phyloP scores from a whole-genome alignment of 2,329 filamentous ascomycete species.

The Acrocalymma vagum region DNA sequence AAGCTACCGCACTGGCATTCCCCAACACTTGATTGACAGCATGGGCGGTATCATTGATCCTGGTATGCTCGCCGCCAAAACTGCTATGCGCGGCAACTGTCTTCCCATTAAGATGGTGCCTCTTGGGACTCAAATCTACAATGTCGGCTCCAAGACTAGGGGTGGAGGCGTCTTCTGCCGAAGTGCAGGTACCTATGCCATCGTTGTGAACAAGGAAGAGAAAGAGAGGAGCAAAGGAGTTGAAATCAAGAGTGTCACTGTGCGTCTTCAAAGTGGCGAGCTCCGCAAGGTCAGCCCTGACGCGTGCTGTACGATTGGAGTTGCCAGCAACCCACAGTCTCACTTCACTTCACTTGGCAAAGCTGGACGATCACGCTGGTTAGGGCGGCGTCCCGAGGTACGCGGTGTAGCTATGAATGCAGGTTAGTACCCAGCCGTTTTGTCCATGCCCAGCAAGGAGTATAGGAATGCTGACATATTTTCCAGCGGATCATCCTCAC shows the following conservation, averaged over 20 bases:
- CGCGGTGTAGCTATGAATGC: slow-evolving; percentile 99
- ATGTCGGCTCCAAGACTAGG: slow-evolving; percentile 77
- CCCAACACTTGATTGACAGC: slow-evolving; percentile 81
- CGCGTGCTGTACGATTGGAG: slow-evolving; percentile 92
- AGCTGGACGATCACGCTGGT: slow-evolving; percentile 90
- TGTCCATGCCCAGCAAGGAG: neutral
- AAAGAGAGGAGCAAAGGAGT: slow-evolving; percentile 64
- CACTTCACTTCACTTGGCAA: slow-evolving; percentile 93
- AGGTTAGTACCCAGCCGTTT: slow-evolving; percentile 56
- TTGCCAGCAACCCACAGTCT: slow-evolving; percentile 91
- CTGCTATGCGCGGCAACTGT: slow-evolving; percentile 93
- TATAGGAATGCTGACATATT: slow-evolving; percentile 19
- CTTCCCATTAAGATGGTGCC: slow-evolving; percentile 95
- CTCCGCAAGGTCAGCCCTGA: slow-evolving; percentile 88
- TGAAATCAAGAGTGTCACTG: slow-evolving; percentile 79
- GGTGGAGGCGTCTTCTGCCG: slow-evolving; percentile 90
- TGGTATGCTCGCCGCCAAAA: slow-evolving; percentile 94
- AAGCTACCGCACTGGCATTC: slow-evolving; percentile 91
- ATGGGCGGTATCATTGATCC: slow-evolving; percentile 96
- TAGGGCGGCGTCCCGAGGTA: slow-evolving; percentile 94
- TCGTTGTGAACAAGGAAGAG: slow-evolving; percentile 89
- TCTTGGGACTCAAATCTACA: slow-evolving; percentile 90
- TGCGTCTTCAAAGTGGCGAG: slow-evolving; percentile 92
- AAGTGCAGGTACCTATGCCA: slow-evolving; percentile 91
- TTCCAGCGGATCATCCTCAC: slow-evolving; percentile 87